phyloP scores from a whole-genome alignment of 176 grass and related monocot genomes.

The Oryza coarctata region DNA sequence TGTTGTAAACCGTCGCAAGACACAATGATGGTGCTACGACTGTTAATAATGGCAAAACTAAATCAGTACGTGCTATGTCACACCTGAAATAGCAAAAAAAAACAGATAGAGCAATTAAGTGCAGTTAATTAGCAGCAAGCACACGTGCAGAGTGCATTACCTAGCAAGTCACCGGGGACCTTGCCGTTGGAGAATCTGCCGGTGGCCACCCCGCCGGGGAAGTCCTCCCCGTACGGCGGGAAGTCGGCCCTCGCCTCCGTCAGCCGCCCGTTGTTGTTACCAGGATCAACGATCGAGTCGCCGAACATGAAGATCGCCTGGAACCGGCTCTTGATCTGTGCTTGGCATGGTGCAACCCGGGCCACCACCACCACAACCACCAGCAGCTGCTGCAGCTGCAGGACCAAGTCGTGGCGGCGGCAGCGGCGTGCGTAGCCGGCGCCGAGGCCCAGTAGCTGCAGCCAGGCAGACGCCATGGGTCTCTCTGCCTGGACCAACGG shows the following conservation, averaged over 20 bases:
- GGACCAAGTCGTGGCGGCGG: not conserved
- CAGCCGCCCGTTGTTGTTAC: constrained; percentile 43
- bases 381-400: not conserved
- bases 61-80: not conserved
- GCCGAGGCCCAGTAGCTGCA: not conserved
- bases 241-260: constrained; percentile 52
- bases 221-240: constrained; percentile 55
- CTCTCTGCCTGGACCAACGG: not conserved
- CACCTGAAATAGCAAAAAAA: not conserved
- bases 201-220: constrained; percentile 32
- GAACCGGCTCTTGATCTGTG: not conserved
- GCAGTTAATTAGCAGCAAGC: not conserved
- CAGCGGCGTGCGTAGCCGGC: too few relatives aligned
- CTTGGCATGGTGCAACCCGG: not conserved
- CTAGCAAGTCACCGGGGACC: constrained; percentile 44
- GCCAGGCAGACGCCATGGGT: not conserved
- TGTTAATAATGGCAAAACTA: not conserved
- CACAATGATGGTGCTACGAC: not conserved
- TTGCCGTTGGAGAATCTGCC: constrained; percentile 54
- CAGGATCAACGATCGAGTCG: constrained; percentile 51
- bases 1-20: not conserved
- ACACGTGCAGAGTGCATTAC: not conserved
- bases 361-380: not conserved
- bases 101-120: not conserved
- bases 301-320: constrained; percentile 43